phyloP scores from a whole-genome alignment of 371 early-diverging fungal species.

The Mucor racemosus region DNA sequence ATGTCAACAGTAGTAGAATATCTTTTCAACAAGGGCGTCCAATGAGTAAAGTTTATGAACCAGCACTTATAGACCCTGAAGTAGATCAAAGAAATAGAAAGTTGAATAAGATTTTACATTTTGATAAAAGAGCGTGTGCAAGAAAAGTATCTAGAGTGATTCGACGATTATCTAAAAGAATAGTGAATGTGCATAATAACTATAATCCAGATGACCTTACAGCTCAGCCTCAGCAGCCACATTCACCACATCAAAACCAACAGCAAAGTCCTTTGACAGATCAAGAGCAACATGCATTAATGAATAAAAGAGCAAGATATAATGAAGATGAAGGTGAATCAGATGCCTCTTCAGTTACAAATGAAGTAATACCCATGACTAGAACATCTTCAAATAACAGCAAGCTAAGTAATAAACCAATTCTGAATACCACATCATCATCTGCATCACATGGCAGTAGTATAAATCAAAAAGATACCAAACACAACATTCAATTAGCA shows the following conservation, averaged over 20 bases:
- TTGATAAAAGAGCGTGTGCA: slow-evolving; percentile 7
- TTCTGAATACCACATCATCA: not conserved
- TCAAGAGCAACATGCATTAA: not conserved
- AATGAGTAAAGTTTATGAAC: slow-evolving; percentile 22
- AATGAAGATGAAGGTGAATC: slow-evolving; percentile 10
- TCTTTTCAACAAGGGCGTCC: slow-evolving; percentile 17
- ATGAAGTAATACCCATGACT: slow-evolving; percentile 37
- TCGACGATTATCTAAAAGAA: slow-evolving; percentile 34
- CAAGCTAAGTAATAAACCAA: not conserved
- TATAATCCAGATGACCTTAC: slow-evolving; percentile 1
- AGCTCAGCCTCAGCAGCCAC: slow-evolving; percentile 5
- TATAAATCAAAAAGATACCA: slow-evolving; percentile 15
- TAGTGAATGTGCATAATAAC: slow-evolving; percentile 37
- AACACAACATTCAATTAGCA: slow-evolving; percentile 19
- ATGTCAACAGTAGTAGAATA: not conserved
- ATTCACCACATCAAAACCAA: slow-evolving; percentile 1
- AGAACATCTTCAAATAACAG: slow-evolving; percentile 14
- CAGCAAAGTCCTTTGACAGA: not conserved
- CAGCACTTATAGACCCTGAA: slow-evolving; percentile 28
- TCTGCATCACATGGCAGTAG: not conserved
- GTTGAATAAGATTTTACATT: slow-evolving; percentile 9
- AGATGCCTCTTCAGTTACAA: slow-evolving; percentile 11
- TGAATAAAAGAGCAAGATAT: not conserved
- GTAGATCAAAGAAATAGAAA: slow-evolving; percentile 24
- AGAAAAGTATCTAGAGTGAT: slow-evolving; percentile 24